Conservation (phyloP, 768 basidiomycete species). For the Chiua virens region DNA sequence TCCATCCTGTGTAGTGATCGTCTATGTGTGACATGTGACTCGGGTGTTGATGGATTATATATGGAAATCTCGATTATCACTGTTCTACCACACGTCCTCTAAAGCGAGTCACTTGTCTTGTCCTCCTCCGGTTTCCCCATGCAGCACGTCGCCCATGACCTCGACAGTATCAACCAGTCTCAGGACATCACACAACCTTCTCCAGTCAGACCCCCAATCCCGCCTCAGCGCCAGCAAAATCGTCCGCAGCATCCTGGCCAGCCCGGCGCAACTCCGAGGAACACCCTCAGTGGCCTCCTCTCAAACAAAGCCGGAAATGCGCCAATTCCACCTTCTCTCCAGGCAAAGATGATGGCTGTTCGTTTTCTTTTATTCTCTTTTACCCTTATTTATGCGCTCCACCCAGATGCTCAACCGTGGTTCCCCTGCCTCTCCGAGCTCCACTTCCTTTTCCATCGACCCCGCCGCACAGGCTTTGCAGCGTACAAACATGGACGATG, state of each 20-base stretch:
- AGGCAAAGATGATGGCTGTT: constrained; percentile 93
- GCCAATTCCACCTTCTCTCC: constrained; percentile 84
- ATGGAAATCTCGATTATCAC: constrained; percentile 38
- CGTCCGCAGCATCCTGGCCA: constrained; percentile 19
- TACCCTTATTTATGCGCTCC: constrained; percentile 17
- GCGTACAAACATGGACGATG: constrained; percentile 33
- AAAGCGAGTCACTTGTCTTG: constrained; percentile 1
- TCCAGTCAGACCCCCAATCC: neutral
- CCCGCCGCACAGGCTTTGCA: constrained; percentile 41
- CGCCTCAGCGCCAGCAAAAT: constrained; percentile 9
- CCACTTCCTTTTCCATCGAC: constrained; percentile 37
- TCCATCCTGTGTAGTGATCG: no score
- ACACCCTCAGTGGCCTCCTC: constrained; percentile 43
- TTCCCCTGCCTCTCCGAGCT: constrained; percentile 23
- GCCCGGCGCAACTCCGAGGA: constrained; percentile 18
- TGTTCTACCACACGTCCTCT: constrained; percentile 12
- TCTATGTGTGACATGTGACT: constrained; percentile 21
- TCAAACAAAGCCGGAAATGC: constrained; percentile 46
- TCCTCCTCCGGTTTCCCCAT: constrained; percentile 3
- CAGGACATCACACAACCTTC: neutral
- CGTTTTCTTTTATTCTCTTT: constrained; percentile 22
- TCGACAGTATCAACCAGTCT: constrained; percentile 1
- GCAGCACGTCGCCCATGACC: constrained; percentile 23
- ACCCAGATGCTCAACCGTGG: constrained; percentile 50
- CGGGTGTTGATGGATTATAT: constrained; percentile 21